Evolutionary conservation across 176 grass and related monocot genomes (phyloP).

Genomic region (Pharus latifolius): DNA sequence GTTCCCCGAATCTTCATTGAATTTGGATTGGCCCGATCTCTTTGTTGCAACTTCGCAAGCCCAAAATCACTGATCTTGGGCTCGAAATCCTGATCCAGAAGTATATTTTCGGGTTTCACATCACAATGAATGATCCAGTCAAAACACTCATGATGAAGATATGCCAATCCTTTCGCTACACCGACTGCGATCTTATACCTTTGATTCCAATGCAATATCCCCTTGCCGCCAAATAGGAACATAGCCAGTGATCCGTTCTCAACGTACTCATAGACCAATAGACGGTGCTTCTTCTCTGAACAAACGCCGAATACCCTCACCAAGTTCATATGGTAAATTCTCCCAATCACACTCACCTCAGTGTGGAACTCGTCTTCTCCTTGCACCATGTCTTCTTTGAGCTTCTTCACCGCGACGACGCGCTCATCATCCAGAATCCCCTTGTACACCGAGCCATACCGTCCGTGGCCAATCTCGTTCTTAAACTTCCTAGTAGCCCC

Average conservation of each 20-base stretch:
- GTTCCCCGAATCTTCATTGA: conserved; percentile 3
- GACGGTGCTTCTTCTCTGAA: neutral
- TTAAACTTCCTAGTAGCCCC: conserved; percentile 2
- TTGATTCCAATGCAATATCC: conserved; percentile 4
- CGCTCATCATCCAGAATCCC: neutral
- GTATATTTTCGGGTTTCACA: conserved; percentile 21
- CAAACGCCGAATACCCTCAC: conserved; percentile 15
- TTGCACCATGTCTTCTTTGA: neutral
- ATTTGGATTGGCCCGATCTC: conserved; percentile 7
- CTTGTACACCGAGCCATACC: conserved; percentile 18
- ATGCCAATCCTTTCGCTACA: conserved; percentile 6
- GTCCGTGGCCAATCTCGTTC: conserved; percentile 12
- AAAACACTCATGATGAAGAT: conserved; percentile 26
- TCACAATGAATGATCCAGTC: conserved; percentile 21
- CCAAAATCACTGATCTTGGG: conserved; percentile 26
- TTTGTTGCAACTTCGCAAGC: conserved; percentile 9
- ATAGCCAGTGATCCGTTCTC: conserved; percentile 6
- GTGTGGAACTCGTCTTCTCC: conserved; percentile 12
- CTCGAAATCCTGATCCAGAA: conserved; percentile 14
- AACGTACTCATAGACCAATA: conserved; percentile 11
- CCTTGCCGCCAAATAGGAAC: neutral
- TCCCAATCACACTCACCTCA: conserved; percentile 15
- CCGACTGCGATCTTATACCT: conserved; percentile 12
- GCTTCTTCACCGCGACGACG: conserved; percentile 9
- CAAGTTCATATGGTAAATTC: conserved; percentile 21